These are phyloP conservation scores for Astragalus glycyphyllos DNA, from an alignment of 306 rosid genomes.

Conservation along the genomic window DNA sequence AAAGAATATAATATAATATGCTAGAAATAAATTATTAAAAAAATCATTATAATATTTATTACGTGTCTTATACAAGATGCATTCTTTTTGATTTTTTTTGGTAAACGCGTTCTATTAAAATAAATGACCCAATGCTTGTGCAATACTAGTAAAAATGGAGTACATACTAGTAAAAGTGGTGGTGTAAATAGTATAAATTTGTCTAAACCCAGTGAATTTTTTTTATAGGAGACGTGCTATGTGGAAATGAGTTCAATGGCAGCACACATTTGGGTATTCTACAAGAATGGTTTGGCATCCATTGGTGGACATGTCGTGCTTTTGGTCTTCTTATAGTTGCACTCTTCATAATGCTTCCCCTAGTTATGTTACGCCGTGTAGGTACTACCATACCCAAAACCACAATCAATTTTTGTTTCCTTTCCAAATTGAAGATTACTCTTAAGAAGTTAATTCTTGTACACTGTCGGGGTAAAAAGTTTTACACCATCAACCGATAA, in stretches of 20 bases:
- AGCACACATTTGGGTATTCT: conserved; percentile 54
- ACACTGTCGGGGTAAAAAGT: too few species aligned
- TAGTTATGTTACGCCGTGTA: conserved; percentile 55
- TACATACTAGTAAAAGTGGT: too few species aligned
- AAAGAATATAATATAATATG: neutral
- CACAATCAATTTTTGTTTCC: too few species aligned
- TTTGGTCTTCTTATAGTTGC: conserved; percentile 53
- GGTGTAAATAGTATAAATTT: neutral
- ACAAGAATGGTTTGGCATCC: conserved; percentile 68
- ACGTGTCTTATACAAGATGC: too few species aligned
- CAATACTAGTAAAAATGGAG: too few species aligned
- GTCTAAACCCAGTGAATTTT: neutral
- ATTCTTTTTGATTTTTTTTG: too few species aligned
- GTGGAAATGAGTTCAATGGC: conserved; percentile 56
- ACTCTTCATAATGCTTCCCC: conserved; percentile 55
- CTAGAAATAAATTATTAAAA: neutral
- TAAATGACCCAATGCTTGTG: neutral
- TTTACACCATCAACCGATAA: too few species aligned
- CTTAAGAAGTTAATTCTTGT: too few species aligned
- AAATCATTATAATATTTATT: too few species aligned
- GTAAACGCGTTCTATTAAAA: too few species aligned
- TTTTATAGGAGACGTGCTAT: conserved; percentile 59
- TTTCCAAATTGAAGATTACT: too few species aligned
- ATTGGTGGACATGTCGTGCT: conserved; percentile 70
- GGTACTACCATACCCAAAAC: conserved; percentile 38